Percentiles rank a stretch among this genome's conserved stretches.
phyloP scores from a whole-genome alignment of 2,329 filamentous ascomycete genomes.

The Aspergillus clavatus region DNA sequence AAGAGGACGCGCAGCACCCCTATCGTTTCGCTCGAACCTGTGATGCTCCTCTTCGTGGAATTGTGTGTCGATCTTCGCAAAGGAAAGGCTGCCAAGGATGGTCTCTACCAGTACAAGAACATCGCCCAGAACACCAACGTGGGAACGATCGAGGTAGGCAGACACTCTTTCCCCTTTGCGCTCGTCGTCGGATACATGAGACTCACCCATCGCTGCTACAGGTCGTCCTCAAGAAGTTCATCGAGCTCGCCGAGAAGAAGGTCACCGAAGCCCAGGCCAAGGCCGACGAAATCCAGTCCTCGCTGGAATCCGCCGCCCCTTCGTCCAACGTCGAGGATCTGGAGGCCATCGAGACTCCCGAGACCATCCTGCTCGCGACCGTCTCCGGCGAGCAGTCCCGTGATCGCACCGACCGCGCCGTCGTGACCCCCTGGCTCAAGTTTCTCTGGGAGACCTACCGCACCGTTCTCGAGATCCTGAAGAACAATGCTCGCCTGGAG shows the following conservation, averaged over 20 bases:
- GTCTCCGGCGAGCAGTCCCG: constrained; percentile 97
- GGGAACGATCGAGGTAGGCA: constrained; percentile 80
- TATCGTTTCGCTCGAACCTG: constrained; percentile 91
- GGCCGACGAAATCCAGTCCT: constrained; percentile 90
- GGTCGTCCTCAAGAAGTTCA: constrained; percentile 95
- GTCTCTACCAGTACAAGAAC: constrained; percentile 99
- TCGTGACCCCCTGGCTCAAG: constrained; percentile 98
- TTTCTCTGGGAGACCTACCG: constrained; percentile 99
- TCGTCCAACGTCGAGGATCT: constrained; percentile 84
- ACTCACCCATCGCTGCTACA: constrained; percentile 30
- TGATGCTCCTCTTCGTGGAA: constrained; percentile 97
- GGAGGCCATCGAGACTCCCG: constrained; percentile 93
- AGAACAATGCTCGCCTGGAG: constrained; percentile 97
- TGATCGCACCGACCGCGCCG: constrained; percentile 94
- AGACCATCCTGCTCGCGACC: constrained; percentile 95
- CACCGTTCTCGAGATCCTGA: constrained; percentile 94
- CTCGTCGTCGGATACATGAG: too few species aligned
- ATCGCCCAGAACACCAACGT: constrained; percentile 99
- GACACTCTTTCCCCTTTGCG: constrained; percentile 7
- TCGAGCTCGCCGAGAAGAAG: constrained; percentile 93
- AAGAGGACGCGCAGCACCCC: constrained; percentile 97
- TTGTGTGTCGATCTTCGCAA: constrained; percentile 96
- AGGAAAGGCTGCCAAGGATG: constrained; percentile 97
- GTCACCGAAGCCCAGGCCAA: constrained; percentile 93
- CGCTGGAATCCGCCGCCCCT: constrained; percentile 68